Evolutionary conservation across 805 yeast genomes (phyloP), one percentile per base, ranked within the genome.

Genomic region (Tetrapisispora iriomotensis): DNA sequence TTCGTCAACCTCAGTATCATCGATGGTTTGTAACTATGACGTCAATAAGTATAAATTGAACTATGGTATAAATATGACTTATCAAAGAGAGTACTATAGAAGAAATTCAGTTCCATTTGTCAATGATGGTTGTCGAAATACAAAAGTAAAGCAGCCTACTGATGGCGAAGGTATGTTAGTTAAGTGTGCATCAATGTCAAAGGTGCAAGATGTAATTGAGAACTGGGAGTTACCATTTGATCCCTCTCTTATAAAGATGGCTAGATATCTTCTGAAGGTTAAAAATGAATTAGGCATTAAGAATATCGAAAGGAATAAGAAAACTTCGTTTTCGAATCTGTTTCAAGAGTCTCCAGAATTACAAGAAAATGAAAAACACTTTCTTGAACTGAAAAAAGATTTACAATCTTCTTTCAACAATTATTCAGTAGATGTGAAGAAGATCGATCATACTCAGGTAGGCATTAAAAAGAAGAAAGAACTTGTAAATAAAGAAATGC

Each of bases 401-500:
- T 37, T 52, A 15, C 40, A 48, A 36, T 34, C 35, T 1, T 45
- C 40, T 30, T 50, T 47, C 34, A 47, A 50, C 5, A 43, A 44
- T 8, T 43, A 46, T 29, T 37, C 48, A 8, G 39, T 42, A 9
- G 44, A 49, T 8, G 50, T 54, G 8, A 39, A 43, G 7, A 44
- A 42, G 13, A 44, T 56, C 21, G 49, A 52, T 13, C 39, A 42
- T 10, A 37, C 44, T 9, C 49, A 54, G 13, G 47, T 43, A 14
- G 48, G 46, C 3, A 37, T 56, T 9, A 53, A 49, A 22, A 48
- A 49, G 15, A 55, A 54, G 33, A 54, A 59, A 38, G 58, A 63
- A 18, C 42, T 65, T 18, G 46, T 69, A 12, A 57, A 63, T 7
- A 53, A 60, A 22, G 72, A 70, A 42, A 53, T 70, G 38, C 54